These are phyloP conservation scores for Cladophialophora yegresii DNA, from an alignment of 2,329 filamentous ascomycete genomes.

Conservation along the genomic window DNA sequence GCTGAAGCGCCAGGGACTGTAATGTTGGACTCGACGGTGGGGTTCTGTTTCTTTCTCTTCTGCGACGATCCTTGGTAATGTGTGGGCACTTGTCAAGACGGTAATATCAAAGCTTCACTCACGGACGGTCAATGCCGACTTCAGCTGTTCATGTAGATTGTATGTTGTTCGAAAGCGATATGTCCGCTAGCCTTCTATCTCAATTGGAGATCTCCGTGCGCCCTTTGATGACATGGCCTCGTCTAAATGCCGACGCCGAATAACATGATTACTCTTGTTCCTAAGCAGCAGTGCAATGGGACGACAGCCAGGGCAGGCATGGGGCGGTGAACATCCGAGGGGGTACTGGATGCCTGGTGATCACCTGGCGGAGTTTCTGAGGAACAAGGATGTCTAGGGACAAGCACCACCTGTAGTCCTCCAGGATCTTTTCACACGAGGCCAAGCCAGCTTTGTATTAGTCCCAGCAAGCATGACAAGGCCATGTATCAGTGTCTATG, in stretches of 20 bases:
- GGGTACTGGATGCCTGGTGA: not conserved
- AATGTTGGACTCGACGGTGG: not conserved
- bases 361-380: not conserved
- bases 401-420: not conserved
- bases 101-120: not conserved
- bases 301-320: not conserved
- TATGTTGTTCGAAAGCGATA: not conserved
- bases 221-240: conserved; percentile 7
- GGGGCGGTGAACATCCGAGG: too few species aligned
- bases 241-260: not conserved
- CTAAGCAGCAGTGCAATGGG: not conserved
- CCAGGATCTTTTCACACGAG: not conserved
- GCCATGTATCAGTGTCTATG: not conserved
- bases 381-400: not conserved
- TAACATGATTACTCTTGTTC: not conserved
- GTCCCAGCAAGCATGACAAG: not conserved
- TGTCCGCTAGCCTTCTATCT: not conserved
- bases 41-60: not conserved
- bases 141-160: not conserved
- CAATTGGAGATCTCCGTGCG: conserved; percentile 6
- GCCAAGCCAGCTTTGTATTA: not conserved
- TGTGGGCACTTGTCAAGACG: not conserved
- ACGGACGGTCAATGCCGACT: not conserved
- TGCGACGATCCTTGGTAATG: not conserved
- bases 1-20: not conserved